These are phyloP conservation scores for Rosellinia necatrix DNA, from an alignment of 2,329 filamentous ascomycete species.

Conservation along the genomic window DNA sequence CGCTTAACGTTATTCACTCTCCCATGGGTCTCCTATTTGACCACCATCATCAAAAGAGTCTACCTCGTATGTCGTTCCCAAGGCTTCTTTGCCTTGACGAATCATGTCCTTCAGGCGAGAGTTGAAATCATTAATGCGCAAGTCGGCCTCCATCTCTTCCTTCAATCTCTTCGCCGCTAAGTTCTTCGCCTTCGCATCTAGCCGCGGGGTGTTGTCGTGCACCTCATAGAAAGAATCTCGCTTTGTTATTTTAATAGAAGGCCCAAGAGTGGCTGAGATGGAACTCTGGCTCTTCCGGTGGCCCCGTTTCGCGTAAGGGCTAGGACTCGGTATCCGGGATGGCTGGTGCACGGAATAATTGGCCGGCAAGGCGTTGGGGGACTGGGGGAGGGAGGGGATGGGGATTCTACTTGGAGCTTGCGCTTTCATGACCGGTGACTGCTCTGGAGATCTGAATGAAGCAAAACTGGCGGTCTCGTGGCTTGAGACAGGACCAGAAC, in stretches of 20 bases:
- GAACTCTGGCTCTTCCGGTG: constrained; percentile 54
- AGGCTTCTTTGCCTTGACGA: constrained; percentile 80
- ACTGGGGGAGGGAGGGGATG: constrained; percentile 39
- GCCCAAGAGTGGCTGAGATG: constrained; percentile 47
- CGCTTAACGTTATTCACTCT: constrained; percentile 39
- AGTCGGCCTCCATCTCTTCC: constrained; percentile 79
- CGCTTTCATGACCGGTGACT: constrained; percentile 29
- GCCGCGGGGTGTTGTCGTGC: constrained; percentile 52
- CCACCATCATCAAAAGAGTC: constrained; percentile 47
- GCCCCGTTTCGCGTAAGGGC: constrained; percentile 30
- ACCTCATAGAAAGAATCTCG: constrained; percentile 32
- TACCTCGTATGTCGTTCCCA: constrained; percentile 75
- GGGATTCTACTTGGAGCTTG: constrained; percentile 50
- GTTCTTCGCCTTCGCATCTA: constrained; percentile 70
- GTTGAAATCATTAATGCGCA: constrained; percentile 79
- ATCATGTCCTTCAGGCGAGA: constrained; percentile 84
- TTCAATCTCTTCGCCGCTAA: constrained; percentile 73
- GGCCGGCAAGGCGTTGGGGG: constrained; percentile 31
- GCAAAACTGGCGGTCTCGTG: constrained; percentile 59
- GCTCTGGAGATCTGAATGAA: constrained; percentile 49
- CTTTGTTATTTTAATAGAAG: constrained; percentile 30
- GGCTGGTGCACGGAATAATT: constrained; percentile 30
- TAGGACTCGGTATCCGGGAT: constrained; percentile 39
- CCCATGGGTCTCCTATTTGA: constrained; percentile 42
- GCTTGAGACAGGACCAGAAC: constrained; percentile 48